Percentiles rank a stretch among this genome's conserved stretches.
These are phyloP conservation scores for Breviolum minutum DNA, from an alignment of 73 alveolate species.

Conservation along the genomic window DNA sequence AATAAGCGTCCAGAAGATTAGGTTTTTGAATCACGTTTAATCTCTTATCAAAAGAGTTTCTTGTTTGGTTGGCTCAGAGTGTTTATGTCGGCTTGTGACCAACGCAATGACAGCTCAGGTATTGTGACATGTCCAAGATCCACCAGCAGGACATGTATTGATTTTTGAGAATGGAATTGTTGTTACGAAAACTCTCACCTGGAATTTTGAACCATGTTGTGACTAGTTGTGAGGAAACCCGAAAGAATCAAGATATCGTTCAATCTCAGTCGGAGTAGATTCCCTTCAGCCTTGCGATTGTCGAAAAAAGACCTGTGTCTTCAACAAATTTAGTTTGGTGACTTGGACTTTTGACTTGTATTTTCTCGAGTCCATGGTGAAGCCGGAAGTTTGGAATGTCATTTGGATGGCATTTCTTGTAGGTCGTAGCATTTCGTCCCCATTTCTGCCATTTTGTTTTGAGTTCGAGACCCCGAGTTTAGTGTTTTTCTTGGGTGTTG, in stretches of 20 bases:
- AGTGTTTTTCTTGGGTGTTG: background rate
- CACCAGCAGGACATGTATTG: constrained; percentile 27
- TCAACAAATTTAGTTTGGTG: background rate
- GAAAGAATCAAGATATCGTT: background rate
- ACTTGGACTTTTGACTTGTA: background rate
- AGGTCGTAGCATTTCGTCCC: too few species aligned
- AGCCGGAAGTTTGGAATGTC: too few species aligned
- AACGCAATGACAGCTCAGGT: background rate
- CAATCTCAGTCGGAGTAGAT: background rate
- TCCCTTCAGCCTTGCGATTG: background rate
- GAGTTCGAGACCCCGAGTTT: too few species aligned
- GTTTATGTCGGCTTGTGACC: background rate
- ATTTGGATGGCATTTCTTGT: too few species aligned
- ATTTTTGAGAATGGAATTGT: background rate
- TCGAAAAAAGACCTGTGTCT: too few species aligned
- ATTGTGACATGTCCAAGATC: constrained; percentile 63
- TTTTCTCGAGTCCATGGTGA: too few species aligned
- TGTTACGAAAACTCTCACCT: background rate
- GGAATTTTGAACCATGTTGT: background rate
- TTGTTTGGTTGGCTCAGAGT: too few species aligned
- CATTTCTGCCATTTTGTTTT: too few species aligned
- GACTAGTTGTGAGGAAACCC: background rate
- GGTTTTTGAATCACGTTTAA: too few species aligned
- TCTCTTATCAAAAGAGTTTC: too few species aligned
- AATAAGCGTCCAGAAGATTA: too few species aligned